These are phyloP conservation scores for Tuber brumale DNA, from an alignment of 495 filamentous ascomycete species.

Conservation along the genomic window DNA sequence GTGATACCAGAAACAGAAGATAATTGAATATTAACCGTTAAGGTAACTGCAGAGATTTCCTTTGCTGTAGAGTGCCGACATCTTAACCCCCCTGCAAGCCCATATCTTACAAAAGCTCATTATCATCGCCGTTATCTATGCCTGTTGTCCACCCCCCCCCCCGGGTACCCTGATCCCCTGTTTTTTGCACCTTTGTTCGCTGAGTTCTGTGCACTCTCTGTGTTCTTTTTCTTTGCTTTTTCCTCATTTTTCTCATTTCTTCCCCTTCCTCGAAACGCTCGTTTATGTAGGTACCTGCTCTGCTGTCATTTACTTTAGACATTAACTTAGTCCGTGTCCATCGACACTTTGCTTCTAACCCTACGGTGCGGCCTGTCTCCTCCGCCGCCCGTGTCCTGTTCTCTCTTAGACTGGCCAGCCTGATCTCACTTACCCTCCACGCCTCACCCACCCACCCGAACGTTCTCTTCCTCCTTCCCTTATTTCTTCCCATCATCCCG, in stretches of 20 bases:
- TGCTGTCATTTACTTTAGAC: background rate
- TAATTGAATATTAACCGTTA: background rate
- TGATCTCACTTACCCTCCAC: background rate
- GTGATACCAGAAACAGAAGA: background rate
- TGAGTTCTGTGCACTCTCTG: background rate
- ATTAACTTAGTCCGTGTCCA: background rate
- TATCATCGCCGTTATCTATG: background rate
- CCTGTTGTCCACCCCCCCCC: background rate
- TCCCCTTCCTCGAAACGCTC: background rate
- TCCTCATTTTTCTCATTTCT: background rate
- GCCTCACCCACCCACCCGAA: slow-evolving; percentile 16
- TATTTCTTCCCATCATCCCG: slow-evolving; percentile 23
- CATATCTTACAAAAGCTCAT: background rate
- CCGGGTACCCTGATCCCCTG: background rate
- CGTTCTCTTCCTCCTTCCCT: slow-evolving; percentile 24
- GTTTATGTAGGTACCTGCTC: background rate
- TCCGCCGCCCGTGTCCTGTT: background rate
- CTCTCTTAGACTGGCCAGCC: background rate
- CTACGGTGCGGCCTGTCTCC: background rate
- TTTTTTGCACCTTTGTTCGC: background rate
- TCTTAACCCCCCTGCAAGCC: background rate
- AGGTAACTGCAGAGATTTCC: background rate
- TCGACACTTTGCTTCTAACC: background rate
- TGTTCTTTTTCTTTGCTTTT: background rate
- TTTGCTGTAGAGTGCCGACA: background rate